Evolutionary conservation across 2,329 filamentous ascomycete species (phyloP), one percentile per base, ranked within the genome.

Genomic region (Penicillium sp.): DNA sequence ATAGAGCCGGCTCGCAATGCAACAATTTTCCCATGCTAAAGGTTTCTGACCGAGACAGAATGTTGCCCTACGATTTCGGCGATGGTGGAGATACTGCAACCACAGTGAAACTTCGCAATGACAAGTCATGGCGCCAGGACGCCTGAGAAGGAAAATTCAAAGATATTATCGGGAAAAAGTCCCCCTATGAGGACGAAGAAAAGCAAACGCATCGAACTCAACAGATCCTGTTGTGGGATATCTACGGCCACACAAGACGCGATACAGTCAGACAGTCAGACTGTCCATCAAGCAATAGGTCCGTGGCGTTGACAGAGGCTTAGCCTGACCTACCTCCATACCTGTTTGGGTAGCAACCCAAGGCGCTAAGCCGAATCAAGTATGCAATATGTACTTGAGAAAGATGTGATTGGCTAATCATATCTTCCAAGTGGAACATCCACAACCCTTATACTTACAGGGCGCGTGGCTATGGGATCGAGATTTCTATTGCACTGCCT

Each of bases 401-500:
- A 1, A 8, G 17, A 25, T 33, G 17, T 14, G 8, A 33, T 45
- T 33, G 43, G 43, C 14, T 9, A 37, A 17, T 17, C 1, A 10
- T 14, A 4, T 14, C 2, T n/a, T n/a, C 5, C 1, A 12, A 33
- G 30, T 45, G 43, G 17, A 25, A 5, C 25, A 11, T 33, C 28
- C 28, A 12, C 12, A 33, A 22, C 12, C 8, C 50, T 40, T 53
- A 12, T 25, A 28, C 22, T 53, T 12, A n/a, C n/a, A 30, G 26
- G 14, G 36, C 14, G 17, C 4, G 31, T 12, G 17, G 14, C 33
- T 31, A 6, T 33, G 25, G 10, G 14, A 22, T 22, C 22, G 16
- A 28, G 47, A 31, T 38, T 12, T 31, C n/a, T 31, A 47, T n/a
- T 33, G 42, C 35, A 47, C 50, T 38, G 50, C 50, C 50, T 31